Base-by-base conservation (phyloP, 1,284 basidiomycete genomes). In the Erythrobasidium hasegawianum region DNA sequence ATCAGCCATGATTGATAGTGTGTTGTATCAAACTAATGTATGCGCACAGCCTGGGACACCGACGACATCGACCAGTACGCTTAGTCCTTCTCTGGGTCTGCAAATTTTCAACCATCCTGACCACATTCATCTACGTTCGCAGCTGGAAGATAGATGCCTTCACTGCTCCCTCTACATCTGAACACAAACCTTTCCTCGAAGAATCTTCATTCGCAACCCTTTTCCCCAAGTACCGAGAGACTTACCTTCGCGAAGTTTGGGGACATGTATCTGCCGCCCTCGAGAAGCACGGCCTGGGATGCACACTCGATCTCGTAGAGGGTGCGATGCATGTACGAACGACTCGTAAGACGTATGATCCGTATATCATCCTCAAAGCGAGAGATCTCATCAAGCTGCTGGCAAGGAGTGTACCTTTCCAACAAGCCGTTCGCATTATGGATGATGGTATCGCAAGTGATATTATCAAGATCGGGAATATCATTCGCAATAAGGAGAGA, bases 151-250 rank as follows among this genome's bases (percentile, higher is more conserved):
- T 96, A 47, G 87, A 93, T 20, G 78, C 85, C 16, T 95, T 97
- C 79, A 58, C 73, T 14, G 18, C 66, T 13, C 70, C 70, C 10
- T 57, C 60, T 40, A 80, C 82, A 2, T 79, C 79, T 20, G 89
- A 95, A 77, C 92, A 90, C 78, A 87, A 86, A 72, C 83, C 92
- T 1, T 92, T 99, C 78, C 83, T 87, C 3, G 94, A 98, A 77
- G 96, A 98, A 80, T 94, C 90, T 8, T 94, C 90, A 0, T 99
- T 98, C 74, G 94, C 96, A 2, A 96, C 96, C 0, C 85, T 99
- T 8, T 99, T 99, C 78, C 96, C 96, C 29, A 98, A 97, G 79
- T 98, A 98, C 77, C 85, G 96, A 66, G 95, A 99, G 83, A 91
- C 89, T 72, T 97, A 98, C 76, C 81, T 99, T 56, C 85, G 92